These are phyloP conservation scores for Cladorrhinum sp. DNA, from an alignment of 2,329 filamentous ascomycete species.

Conservation along the genomic window DNA sequence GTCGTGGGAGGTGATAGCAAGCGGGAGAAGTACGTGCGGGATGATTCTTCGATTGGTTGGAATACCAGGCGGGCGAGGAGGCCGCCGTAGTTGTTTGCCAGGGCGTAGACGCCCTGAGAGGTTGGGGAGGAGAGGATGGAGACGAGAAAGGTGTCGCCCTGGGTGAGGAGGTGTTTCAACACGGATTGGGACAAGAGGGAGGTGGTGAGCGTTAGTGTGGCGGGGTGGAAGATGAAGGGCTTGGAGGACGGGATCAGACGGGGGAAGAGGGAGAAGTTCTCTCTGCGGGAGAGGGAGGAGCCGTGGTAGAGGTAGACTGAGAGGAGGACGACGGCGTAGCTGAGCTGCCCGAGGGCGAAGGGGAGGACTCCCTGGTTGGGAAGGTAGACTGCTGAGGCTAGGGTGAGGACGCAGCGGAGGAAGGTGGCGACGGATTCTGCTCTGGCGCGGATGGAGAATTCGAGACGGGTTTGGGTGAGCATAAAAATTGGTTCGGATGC, in stretches of 20 bases:
- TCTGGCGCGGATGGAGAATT: conserved; percentile 74
- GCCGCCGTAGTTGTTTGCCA: conserved; percentile 93
- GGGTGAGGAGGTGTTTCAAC: conserved; percentile 89
- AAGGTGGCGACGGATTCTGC: conserved; percentile 84
- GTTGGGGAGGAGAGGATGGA: conserved; percentile 70
- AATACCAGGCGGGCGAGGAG: conserved; percentile 85
- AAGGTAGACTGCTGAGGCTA: conserved; percentile 62
- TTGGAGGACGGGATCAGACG: conserved; percentile 33
- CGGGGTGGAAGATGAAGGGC: conserved; percentile 60
- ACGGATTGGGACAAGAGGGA: conserved; percentile 84
- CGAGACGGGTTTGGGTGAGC: conserved; percentile 75
- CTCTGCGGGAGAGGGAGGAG: conserved; percentile 49
- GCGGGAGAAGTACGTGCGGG: conserved; percentile 82
- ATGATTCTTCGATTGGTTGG: conserved; percentile 93
- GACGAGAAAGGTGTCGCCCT: conserved; percentile 89
- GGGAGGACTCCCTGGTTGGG: conserved; percentile 72
- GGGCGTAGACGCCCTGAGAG: conserved; percentile 86
- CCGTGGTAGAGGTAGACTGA: conserved; percentile 66
- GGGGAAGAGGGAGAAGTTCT: conserved; percentile 68
- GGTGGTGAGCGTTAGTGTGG: conserved; percentile 69
- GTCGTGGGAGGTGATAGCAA: conserved; percentile 49
- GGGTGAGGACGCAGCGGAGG: conserved; percentile 70
- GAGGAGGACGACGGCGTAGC: conserved; percentile 68
- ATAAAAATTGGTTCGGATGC: conserved; percentile 86
- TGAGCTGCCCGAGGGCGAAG: conserved; percentile 82